Evolutionary conservation across 1,139 yeast genomes (phyloP).

Genomic region (Trichomonascaceae sp.): DNA sequence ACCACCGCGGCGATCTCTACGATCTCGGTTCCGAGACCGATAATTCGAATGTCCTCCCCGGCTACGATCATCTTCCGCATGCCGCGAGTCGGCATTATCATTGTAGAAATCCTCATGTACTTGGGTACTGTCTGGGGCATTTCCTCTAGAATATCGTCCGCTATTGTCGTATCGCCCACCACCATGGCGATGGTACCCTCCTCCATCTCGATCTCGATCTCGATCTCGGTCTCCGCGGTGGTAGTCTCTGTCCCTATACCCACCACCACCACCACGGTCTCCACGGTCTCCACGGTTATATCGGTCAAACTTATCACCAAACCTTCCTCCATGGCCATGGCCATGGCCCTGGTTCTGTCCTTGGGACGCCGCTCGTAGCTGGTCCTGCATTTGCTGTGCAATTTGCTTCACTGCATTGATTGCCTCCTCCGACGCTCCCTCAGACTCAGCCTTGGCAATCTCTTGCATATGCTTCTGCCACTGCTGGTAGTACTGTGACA

Average conservation of each 20-base stretch:
- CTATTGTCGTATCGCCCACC: slow-evolving; percentile 11
- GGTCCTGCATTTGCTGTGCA: slow-evolving; percentile 11
- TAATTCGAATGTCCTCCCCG: slow-evolving; percentile 8
- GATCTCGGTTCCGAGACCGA: slow-evolving; percentile 11
- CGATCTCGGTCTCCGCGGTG: slow-evolving; percentile 14
- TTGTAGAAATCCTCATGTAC: slow-evolving; percentile 2
- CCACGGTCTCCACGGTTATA: slow-evolving; percentile 7
- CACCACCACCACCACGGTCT: slow-evolving; percentile 10
- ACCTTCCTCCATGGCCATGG: slow-evolving; percentile 5
- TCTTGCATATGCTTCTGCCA: slow-evolving; percentile 55
- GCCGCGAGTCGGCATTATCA: slow-evolving; percentile 3
- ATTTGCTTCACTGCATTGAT: slow-evolving; percentile 2
- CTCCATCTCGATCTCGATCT: slow-evolving; percentile 13
- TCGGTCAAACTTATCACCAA: slow-evolving; percentile 5
- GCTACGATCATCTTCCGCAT: slow-evolving; percentile 2
- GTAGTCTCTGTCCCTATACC: slow-evolving; percentile 7
- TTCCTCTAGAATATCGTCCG: neutral
- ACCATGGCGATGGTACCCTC: slow-evolving; percentile 11
- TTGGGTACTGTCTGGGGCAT: neutral
- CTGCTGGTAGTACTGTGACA: slow-evolving; percentile 79
- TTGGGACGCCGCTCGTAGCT: slow-evolving; percentile 11
- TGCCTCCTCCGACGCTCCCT: slow-evolving; percentile 12
- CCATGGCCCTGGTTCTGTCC: slow-evolving; percentile 4
- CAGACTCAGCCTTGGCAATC: slow-evolving; percentile 10
- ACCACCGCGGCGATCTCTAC: slow-evolving; percentile 11